Conservation (phyloP, 1,284 basidiomycete genomes). For the Phlebopus sp. region DNA sequence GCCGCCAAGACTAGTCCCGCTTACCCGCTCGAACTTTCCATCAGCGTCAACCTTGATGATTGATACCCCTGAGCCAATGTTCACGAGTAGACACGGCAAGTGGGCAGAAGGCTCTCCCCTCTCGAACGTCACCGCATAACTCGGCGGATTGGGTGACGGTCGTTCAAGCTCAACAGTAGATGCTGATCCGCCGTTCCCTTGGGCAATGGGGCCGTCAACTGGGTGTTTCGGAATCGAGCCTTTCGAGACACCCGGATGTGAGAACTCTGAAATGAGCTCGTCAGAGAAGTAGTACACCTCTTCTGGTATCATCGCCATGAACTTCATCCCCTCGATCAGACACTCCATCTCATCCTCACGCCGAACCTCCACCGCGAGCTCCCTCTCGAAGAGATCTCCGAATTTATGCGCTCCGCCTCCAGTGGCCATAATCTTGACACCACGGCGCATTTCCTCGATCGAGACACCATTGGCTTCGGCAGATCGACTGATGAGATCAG, state of each 20-base stretch:
- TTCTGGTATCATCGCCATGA: constrained; percentile 94
- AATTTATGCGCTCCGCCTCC: constrained; percentile 97
- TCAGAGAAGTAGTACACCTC: constrained; percentile 99
- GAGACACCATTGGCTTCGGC: constrained; percentile 88
- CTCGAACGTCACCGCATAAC: constrained; percentile 87
- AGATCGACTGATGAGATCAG: constrained; percentile 82
- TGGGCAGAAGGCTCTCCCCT: constrained; percentile 73
- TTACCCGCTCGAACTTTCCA: constrained; percentile 94
- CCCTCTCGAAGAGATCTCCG: constrained; percentile 77
- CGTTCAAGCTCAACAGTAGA: constrained; percentile 56
- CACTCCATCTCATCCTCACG: constrained; percentile 99
- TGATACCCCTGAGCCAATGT: constrained; percentile 97
- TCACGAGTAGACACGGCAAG: constrained; percentile 94
- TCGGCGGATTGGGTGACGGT: constrained; percentile 90
- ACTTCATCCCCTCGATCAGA: constrained; percentile 94
- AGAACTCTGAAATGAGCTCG: constrained; percentile 88
- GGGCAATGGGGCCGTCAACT: constrained; percentile 10
- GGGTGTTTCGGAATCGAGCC: constrained; percentile 9
- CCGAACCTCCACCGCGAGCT: constrained; percentile 82
- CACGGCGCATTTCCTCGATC: constrained; percentile 86
- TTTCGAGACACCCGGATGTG: constrained; percentile 50
- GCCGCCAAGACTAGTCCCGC: constrained; percentile 96
- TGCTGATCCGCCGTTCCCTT: constrained; percentile 9
- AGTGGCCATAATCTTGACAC: constrained; percentile 97
- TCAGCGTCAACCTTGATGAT: constrained; percentile 97